phyloP scores from a whole-genome alignment of 2,329 filamentous ascomycete genomes.

The Calonectria pseudoreteaudii region DNA sequence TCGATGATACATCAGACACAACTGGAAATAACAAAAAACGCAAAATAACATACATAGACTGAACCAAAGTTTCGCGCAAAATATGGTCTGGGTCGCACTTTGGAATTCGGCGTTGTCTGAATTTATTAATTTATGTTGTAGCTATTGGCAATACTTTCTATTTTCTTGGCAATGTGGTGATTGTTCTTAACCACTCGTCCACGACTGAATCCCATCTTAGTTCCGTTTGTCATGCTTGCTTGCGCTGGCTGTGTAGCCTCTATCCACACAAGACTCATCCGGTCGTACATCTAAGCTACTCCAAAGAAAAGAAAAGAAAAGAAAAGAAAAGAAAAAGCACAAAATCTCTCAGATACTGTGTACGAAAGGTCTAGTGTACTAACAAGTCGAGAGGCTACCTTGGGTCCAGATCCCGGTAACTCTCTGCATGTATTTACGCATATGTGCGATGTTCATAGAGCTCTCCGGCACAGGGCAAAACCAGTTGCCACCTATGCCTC shows the following conservation, averaged over 20 bases:
- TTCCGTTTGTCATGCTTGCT: background rate
- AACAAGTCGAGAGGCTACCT: background rate
- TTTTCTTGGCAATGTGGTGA: too few species aligned
- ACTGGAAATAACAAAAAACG: conserved; percentile 9
- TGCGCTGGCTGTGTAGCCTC: background rate
- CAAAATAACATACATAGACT: background rate
- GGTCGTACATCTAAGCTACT: background rate
- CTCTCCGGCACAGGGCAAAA: background rate
- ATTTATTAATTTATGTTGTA: background rate
- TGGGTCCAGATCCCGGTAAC: background rate
- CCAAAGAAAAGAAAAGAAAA: background rate
- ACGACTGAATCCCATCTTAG: background rate
- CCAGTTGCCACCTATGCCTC: background rate
- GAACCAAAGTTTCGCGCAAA: background rate
- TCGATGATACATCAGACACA: conserved; percentile 15
- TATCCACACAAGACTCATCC: background rate
- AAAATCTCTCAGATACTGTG: background rate
- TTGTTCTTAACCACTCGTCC: background rate
- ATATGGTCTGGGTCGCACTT: too few species aligned
- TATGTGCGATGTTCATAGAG: background rate
- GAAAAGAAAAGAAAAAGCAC: background rate
- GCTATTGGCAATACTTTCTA: background rate
- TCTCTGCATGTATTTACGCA: background rate
- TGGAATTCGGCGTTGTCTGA: background rate
- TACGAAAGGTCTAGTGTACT: background rate